Evolutionary conservation across 768 basidiomycete species (phyloP).

Genomic region (Dentipellis fragilis): DNA sequence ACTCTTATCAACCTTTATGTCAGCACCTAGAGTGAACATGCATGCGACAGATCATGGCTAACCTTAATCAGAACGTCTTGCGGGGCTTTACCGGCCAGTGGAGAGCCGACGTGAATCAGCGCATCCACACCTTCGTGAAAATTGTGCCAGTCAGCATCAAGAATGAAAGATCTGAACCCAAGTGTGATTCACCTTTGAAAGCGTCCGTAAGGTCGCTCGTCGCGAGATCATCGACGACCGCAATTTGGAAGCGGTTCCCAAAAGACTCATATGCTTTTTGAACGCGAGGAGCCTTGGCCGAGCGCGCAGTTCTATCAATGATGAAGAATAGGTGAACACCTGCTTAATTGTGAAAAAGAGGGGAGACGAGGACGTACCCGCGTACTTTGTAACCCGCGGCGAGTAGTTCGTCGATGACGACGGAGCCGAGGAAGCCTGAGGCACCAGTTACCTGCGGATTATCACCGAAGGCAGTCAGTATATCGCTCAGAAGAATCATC

Average conservation of each 20-base stretch:
- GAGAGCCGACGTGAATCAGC: slow-evolving; percentile 11
- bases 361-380: no score
- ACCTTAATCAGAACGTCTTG: slow-evolving; percentile 10
- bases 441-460: slow-evolving; percentile 31
- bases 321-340: no score
- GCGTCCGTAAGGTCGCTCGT: slow-evolving; percentile 12
- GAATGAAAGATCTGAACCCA: no score
- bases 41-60: neutral
- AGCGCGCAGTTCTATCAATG: slow-evolving; percentile 15
- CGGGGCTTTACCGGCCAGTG: neutral
- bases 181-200: slow-evolving; percentile 17
- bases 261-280: slow-evolving; percentile 8
- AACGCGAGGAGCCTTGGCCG: slow-evolving; percentile 9
- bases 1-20: neutral
- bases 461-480: no score
- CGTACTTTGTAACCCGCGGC: slow-evolving; percentile 39
- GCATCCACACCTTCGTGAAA: slow-evolving; percentile 10
- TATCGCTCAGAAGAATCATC: no score
- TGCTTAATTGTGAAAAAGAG: no score
- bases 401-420: slow-evolving; percentile 24
- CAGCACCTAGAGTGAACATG: no score
- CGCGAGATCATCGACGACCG: slow-evolving; percentile 13
- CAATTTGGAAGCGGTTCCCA: slow-evolving; percentile 12
- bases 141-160: no score
- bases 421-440: slow-evolving; percentile 25